Evolutionary conservation across 768 basidiomycete genomes (phyloP), one percentile per base, ranked within the genome.

Genomic region (Clavulina sp.): DNA sequence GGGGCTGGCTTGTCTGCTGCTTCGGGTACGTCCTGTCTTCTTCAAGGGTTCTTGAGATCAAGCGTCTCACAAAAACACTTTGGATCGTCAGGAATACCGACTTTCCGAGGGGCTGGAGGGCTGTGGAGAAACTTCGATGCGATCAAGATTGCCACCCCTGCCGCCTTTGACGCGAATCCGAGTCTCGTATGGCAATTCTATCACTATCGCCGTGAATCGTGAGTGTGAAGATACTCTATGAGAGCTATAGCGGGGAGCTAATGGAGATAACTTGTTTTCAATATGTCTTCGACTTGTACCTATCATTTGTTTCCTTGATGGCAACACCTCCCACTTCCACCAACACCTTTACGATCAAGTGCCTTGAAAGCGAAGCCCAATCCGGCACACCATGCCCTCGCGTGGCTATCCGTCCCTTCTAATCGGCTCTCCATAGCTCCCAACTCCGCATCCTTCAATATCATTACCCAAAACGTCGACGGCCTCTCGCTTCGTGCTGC

Each of bases 1-100:
- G 78, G 78, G 4, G 78, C 78, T 29, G 78, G 78, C 2, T 66
- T 80, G n/a, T 79, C 77, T 23, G 77, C 76, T 50, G 76, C 73
- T 23, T 79, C 78, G 41, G n/a, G n/a, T n/a, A n/a, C n/a, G n/a
- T n/a, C n/a, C n/a, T n/a, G n/a, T n/a, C n/a, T n/a, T n/a, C n/a
- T n/a, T n/a, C n/a, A n/a, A n/a, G 76, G 77, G 76, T 50, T 31
- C 62, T 51, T 6, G 4, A 50, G 40, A 7, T 41, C 16, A 26
- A n/a, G 36, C 18, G 29, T 16, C 18, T 24, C 24, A 29, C 13
- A 16, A 34, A 26, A 6, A 6, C 48, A 28, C 34, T 7, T 67
- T 28, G 65, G 3, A 3, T 16, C 23, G 7, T 26, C 69, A 52
- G 59, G 63, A 5, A 61, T 63, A n/a, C 71, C 73, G 4, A 77